A percentile compares a stretch with the other conserved stretches of the same genome.
Evolutionary conservation across 495 filamentous ascomycete species (phyloP).

Genomic region (Penicillium maclennaniae): DNA sequence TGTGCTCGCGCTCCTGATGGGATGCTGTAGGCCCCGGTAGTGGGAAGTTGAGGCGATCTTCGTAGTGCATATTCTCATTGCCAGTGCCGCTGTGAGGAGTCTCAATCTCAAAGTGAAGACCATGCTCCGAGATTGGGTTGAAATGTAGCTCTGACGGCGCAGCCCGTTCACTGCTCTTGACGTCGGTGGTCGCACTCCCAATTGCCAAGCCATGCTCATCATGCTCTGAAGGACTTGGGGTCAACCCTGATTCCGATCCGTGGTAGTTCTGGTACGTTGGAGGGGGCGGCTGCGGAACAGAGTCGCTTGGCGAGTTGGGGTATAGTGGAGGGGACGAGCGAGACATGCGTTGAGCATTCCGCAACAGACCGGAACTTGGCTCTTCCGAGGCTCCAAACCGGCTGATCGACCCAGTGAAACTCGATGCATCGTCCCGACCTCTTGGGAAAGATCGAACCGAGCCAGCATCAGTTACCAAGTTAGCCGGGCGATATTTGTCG

Average conservation of each 20-base stretch:
- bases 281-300: slow-evolving; percentile 9
- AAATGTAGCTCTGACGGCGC: slow-evolving; percentile 16
- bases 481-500: slow-evolving; percentile 78
- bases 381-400: slow-evolving; percentile 46
- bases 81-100: slow-evolving; percentile 1
- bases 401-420: slow-evolving; percentile 52
- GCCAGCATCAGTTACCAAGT: slow-evolving; percentile 54
- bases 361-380: slow-evolving; percentile 57
- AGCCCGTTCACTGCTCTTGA: slow-evolving; percentile 42
- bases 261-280: slow-evolving; percentile 14
- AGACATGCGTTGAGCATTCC: slow-evolving; percentile 63
- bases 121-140: slow-evolving; percentile 7
- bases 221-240: slow-evolving; percentile 13
- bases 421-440: slow-evolving; percentile 57
- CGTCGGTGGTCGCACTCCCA: slow-evolving; percentile 21
- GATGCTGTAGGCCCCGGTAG: slow-evolving; percentile 9
- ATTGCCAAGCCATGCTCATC: slow-evolving; percentile 11
- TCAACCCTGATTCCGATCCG: slow-evolving; percentile 6
- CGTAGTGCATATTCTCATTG: slow-evolving; percentile 2
- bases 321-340: slow-evolving; percentile 54
- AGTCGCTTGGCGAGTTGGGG: slow-evolving; percentile 21
- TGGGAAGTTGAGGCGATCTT: slow-evolving; percentile 29
- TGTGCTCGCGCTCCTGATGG: slow-evolving; percentile 5
- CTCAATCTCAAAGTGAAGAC: slow-evolving; percentile 22
- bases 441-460: slow-evolving; percentile 53